phyloP scores from a whole-genome alignment of 495 filamentous ascomycete species.

The Elasticomyces elasticus region DNA sequence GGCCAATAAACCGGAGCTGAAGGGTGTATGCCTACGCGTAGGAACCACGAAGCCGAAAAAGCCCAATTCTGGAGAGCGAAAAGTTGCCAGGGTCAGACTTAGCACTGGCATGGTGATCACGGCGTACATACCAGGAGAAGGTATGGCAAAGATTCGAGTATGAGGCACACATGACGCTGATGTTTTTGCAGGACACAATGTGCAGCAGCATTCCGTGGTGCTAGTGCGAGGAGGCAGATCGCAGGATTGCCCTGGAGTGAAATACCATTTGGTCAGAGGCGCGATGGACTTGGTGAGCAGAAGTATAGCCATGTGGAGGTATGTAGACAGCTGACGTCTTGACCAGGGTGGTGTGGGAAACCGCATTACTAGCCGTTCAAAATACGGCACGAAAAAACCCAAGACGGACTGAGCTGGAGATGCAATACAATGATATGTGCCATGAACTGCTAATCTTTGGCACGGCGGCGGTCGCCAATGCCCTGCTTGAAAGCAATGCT shows the following conservation, averaged over 20 bases:
- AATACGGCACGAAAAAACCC: conserved; percentile 98
- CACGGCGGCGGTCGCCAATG: neutral
- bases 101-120: conserved; percentile 79
- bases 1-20: conserved; percentile 65
- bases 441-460: no score
- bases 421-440: no score
- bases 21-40: conserved; percentile 91
- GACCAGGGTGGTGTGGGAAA: conserved; percentile 82
- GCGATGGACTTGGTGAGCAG: conserved; percentile 82
- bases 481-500: neutral
- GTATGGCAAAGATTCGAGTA: conserved; percentile 31
- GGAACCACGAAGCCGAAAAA: conserved; percentile 93
- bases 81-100: conserved; percentile 78
- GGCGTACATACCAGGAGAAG: conserved; percentile 91
- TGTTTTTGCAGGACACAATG: conserved; percentile 64
- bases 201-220: conserved; percentile 96
- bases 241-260: conserved; percentile 98
- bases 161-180: neutral
- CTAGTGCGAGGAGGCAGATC: conserved; percentile 79
- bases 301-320: neutral
- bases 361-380: conserved; percentile 73
- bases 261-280: conserved; percentile 85
- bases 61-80: conserved; percentile 91
- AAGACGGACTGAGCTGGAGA: conserved; percentile 59
- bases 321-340: neutral